Conservation (phyloP, 1,284 basidiomycete genomes). For the Chiua sp. region DNA sequence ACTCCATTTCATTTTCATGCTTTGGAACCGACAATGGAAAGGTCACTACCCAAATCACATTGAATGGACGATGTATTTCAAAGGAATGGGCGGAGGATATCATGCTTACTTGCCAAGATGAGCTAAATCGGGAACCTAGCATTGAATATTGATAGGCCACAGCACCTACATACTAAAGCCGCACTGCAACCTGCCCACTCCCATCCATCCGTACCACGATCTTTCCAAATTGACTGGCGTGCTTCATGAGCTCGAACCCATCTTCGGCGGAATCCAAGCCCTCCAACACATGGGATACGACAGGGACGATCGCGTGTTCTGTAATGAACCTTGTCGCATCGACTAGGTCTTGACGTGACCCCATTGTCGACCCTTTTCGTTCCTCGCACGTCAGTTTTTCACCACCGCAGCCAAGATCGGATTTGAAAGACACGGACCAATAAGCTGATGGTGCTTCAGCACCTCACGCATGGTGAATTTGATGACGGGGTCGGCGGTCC, state of each 20-base stretch:
- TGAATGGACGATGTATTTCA: conserved; percentile 13
- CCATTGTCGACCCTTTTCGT: conserved; percentile 80
- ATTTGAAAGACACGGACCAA: conserved; percentile 53
- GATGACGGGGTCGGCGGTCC: conserved; percentile 70
- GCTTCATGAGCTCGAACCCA: conserved; percentile 71
- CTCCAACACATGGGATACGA: conserved; percentile 75
- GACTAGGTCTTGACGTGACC: conserved; percentile 77
- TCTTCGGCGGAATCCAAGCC: conserved; percentile 72
- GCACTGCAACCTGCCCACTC: conserved; percentile 30
- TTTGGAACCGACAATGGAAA: conserved; percentile 54
- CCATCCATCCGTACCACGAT: conserved; percentile 58
- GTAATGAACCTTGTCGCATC: conserved; percentile 76
- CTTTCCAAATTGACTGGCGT: conserved; percentile 78
- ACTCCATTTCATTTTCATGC: conserved; percentile 34
- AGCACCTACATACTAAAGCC: conserved; percentile 23
- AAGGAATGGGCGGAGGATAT: not conserved
- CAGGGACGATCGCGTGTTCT: conserved; percentile 71
- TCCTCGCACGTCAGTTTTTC: conserved; percentile 17
- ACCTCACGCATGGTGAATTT: conserved; percentile 83
- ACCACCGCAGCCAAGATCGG: conserved; percentile 1
- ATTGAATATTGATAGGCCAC: conserved; percentile 1
- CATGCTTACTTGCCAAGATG: not conserved
- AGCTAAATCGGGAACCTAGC: not conserved
- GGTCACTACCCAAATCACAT: conserved; percentile 37
- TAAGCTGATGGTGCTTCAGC: conserved; percentile 75